Conservation (phyloP, 805 yeast species). For the Kodamaea kakaduensis region DNA sequence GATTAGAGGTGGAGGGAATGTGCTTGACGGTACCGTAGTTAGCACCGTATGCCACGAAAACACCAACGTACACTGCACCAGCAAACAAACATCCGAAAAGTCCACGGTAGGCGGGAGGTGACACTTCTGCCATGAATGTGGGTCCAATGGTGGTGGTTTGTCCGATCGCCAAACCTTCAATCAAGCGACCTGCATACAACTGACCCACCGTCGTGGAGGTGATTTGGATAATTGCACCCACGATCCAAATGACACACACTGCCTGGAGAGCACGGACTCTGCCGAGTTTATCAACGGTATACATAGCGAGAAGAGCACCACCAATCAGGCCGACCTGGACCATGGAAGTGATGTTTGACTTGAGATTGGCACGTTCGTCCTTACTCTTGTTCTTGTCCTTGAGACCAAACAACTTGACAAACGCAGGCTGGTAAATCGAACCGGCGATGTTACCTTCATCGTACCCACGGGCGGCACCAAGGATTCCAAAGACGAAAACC, state of each 20-base stretch:
- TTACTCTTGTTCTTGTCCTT: conserved; percentile 16
- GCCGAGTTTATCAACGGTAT: conserved; percentile 48
- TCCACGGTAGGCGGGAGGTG: conserved; percentile 52
- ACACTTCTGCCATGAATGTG: conserved; percentile 48
- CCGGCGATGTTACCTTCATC: conserved; percentile 25
- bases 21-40: conserved; percentile 45
- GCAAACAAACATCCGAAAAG: conserved; percentile 50
- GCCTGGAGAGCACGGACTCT: conserved; percentile 46
- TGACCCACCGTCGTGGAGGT: conserved; percentile 46
- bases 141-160: conserved; percentile 56
- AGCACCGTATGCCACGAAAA: conserved; percentile 46
- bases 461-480: conserved; percentile 19
- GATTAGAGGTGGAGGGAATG: conserved; percentile 24
- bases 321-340: conserved; percentile 55
- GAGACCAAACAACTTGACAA: conserved; percentile 18
- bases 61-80: conserved; percentile 56
- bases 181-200: conserved; percentile 50
- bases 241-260: conserved; percentile 31
- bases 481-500: conserved; percentile 48
- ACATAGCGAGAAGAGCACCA: conserved; percentile 48
- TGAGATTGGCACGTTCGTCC: conserved; percentile 37
- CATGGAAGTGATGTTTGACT: conserved; percentile 55
- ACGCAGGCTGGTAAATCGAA: conserved; percentile 18
- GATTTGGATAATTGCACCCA: conserved; percentile 39
- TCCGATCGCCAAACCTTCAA: conserved; percentile 57